Percentiles rank a stretch among this genome's conserved stretches.
Evolutionary conservation across 352 stramenopile genomes (phyloP).

Genomic region (Labyrinthula sp.): DNA sequence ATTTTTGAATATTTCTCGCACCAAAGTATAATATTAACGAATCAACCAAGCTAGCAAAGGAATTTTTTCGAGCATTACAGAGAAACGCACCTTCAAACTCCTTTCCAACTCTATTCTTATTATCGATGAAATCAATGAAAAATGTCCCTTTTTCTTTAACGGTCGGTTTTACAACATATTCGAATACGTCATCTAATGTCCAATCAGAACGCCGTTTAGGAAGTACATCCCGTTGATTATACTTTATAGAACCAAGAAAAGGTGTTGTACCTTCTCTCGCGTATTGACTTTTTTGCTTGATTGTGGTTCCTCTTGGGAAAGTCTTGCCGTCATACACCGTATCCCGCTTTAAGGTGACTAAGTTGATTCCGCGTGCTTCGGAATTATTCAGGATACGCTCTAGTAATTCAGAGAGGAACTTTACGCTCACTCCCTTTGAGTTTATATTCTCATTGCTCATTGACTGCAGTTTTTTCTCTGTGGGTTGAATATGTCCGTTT

Average conservation of each 20-base stretch:
- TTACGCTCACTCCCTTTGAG: too few species aligned
- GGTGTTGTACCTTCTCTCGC: too few species aligned
- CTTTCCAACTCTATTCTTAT: conserved; percentile 2
- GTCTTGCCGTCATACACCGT: too few species aligned
- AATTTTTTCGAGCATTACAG: conserved; percentile 4
- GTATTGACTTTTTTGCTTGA: too few species aligned
- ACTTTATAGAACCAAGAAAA: neutral
- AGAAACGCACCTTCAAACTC: conserved; percentile 13
- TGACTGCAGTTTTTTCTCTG: too few species aligned
- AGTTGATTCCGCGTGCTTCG: too few species aligned
- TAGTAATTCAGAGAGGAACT: too few species aligned
- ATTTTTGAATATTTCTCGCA: neutral
- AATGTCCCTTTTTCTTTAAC: neutral
- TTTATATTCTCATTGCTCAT: too few species aligned
- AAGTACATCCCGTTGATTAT: neutral
- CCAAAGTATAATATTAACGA: conserved; percentile 5
- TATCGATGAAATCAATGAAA: neutral
- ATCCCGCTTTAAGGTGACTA: too few species aligned
- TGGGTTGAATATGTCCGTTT: too few species aligned
- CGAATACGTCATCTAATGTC: conserved; percentile 13
- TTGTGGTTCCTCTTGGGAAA: too few species aligned
- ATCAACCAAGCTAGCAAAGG: conserved; percentile 8
- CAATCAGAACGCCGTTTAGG: conserved; percentile 5
- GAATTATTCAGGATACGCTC: too few species aligned
- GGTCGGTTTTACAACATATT: conserved; percentile 4